These are phyloP conservation scores for Umbelopsis vinacea DNA, from an alignment of 192 early-diverging fungal species.

Conservation along the genomic window DNA sequence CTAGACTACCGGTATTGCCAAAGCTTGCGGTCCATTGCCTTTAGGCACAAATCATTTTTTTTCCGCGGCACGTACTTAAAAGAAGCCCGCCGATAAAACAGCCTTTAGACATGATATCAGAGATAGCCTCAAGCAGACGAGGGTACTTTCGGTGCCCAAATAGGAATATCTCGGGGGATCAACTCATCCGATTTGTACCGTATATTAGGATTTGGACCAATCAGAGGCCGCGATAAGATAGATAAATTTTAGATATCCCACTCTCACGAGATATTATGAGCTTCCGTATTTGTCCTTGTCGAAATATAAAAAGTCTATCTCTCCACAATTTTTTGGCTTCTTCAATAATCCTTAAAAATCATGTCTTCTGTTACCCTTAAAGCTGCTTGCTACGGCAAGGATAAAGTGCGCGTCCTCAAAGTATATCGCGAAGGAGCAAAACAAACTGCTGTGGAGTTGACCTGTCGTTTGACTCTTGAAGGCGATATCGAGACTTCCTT, in stretches of 20 bases:
- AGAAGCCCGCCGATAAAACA: neutral
- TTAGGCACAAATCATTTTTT: no score
- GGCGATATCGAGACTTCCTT: slow-evolving; percentile 66
- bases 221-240: slow-evolving; percentile 2
- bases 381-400: slow-evolving; percentile 74
- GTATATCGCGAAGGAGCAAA: slow-evolving; percentile 63
- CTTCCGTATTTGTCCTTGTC: slow-evolving; percentile 20
- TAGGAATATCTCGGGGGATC: neutral
- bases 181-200: slow-evolving; percentile 17
- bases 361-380: slow-evolving; percentile 45
- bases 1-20: no score
- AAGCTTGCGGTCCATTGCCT: no score
- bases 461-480: slow-evolving; percentile 49
- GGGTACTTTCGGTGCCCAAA: slow-evolving; percentile 10
- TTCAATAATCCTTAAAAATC: slow-evolving; percentile 6
- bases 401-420: slow-evolving; percentile 72
- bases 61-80: neutral
- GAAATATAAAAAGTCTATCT: neutral
- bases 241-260: neutral
- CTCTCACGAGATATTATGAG: slow-evolving; percentile 9
- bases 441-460: slow-evolving; percentile 74
- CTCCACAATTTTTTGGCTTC: neutral
- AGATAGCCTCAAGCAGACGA: neutral
- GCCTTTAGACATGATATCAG: no score
- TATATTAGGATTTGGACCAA: neutral